Evolutionary conservation across 495 filamentous ascomycete genomes (phyloP), one percentile per base, ranked within the genome.

Genomic region (Aspergillus bertholletiae): DNA sequence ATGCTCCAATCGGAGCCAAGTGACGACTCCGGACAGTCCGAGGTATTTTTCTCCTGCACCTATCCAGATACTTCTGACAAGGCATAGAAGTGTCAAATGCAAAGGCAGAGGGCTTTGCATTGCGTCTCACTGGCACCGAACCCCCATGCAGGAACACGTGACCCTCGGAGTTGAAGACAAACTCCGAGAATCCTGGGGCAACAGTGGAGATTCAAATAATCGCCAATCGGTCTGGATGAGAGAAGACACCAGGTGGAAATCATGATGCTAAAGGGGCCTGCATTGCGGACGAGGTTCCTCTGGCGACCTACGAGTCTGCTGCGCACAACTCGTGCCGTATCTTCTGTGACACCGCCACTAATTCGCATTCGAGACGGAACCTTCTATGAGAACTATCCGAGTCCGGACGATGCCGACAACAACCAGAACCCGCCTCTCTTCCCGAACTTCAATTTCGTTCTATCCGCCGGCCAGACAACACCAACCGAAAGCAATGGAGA

Each of bases 331-430:
- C 58, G 61, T 26, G 24, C 50, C 2, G 35, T 52, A 20, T 60
- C 59, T 17, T 60, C 63, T n/a, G 7, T 46, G 12, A 13, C 69
- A 2, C 60, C 73, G 22, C 87, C 89, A 8, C 75, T 96, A 43
- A 84, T 96, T 48, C 75, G 73, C 54, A 92, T 96, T 62, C 53
- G 79, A 57, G 80, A 89, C 70, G 89, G 76, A 55, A 90, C 88
- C 3, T 96, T 96, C 65, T 93, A 94, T 71, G 83, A 86, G 17
- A 80, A 84, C 43, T 88, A 92, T 67, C 90, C 89, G 13, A 76
- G 75, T 21, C 71, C 77, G 23, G 60, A 77, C 35, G 60, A 64
- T 37, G 47, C 63, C 20, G 53, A 64, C 34, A 67, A 61, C 23
- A 60, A 58, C 22, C 56, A 64, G 9, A 63, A 77, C 24, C 85